Evolutionary conservation across 345 rosid genomes (phyloP).

Genomic region (Populus tremula): DNA sequence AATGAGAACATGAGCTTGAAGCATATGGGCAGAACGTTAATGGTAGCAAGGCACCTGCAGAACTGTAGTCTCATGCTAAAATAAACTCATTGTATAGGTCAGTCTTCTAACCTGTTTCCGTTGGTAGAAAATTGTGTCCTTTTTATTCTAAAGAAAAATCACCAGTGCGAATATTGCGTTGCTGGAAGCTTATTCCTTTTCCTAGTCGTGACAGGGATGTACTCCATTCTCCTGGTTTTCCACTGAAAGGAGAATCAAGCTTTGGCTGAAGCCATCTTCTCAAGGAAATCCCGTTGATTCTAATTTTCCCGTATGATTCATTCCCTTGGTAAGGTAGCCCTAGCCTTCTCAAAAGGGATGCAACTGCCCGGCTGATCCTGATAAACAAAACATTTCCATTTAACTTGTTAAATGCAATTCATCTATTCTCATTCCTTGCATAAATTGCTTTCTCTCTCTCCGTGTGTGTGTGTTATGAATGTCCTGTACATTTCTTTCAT

Average conservation of each 20-base stretch:
- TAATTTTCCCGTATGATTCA: conserved; percentile 60
- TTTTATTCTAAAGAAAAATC: conserved; percentile 54
- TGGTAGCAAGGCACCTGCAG: background rate
- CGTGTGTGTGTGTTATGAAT: too few species aligned
- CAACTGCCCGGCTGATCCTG: conserved; percentile 64
- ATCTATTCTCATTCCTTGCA: background rate
- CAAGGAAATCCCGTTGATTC: conserved; percentile 69
- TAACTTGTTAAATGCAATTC: background rate
- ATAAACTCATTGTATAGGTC: background rate
- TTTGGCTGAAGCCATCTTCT: conserved; percentile 85
- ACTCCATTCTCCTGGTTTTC: conserved; percentile 55
- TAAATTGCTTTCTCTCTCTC: too few species aligned
- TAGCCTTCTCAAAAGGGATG: conserved; percentile 71
- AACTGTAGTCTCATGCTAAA: background rate
- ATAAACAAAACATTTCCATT: conserved; percentile 18
- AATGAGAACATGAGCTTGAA: too few species aligned
- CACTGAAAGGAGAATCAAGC: conserved; percentile 59
- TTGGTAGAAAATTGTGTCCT: background rate
- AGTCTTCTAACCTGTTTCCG: background rate
- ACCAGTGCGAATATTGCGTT: conserved; percentile 68
- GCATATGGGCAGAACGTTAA: background rate
- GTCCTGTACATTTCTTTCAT: too few species aligned
- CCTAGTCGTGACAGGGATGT: conserved; percentile 51
- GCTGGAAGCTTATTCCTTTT: conserved; percentile 67
- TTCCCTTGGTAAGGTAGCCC: conserved; percentile 70